Evolutionary conservation across 768 basidiomycete species (phyloP), one percentile per base, ranked within the genome.

Genomic region (Lyophyllum decastes): DNA sequence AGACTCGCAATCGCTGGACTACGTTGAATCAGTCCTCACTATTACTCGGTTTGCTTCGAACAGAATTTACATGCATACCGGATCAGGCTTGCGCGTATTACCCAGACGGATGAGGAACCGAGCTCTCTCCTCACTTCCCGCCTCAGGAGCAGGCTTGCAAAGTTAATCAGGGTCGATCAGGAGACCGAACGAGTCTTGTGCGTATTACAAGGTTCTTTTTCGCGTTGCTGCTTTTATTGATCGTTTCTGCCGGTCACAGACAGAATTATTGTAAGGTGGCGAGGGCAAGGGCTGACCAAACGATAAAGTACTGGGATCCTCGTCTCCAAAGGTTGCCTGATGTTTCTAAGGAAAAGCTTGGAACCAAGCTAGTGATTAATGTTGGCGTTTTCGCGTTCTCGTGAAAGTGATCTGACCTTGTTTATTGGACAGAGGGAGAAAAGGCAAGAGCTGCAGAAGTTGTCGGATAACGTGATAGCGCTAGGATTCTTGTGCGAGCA

Each of bases 401-500:
- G 26, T 8, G 17, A 17, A 22, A 30, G 30, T 30, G n/a, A 10
- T 27, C 6, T 49, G 46, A n/a, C 38, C 14, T 3, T 24, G 6
- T 6, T 43, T 27, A 41, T 59, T 46, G 61, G 52, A 46, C 21
- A 64, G 61, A 60, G 59, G 49, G 52, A 44, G 40, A 61, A 49
- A 44, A 57, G 49, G 51, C 25, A 51, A 26, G 50, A 58, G 21
- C 50, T 69, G 22, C 68, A 72, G 45, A 50, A 49, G 27, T 38
- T 65, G 12, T 59, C 69, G 6, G 61, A 71, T 45, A 63, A 59
- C 17, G 62, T 62, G 11, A 57, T 69, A 5, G 67, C 63, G 10
- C 52, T 72, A 10, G 68, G 63, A 11, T 69, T 64, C 62, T 47
- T 68, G 43, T 71, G 68, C 54, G 67, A 71, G 40, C 64, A 68